Evolutionary conservation across 1,284 basidiomycete species (phyloP).

Genomic region (Puccinia triticina): DNA sequence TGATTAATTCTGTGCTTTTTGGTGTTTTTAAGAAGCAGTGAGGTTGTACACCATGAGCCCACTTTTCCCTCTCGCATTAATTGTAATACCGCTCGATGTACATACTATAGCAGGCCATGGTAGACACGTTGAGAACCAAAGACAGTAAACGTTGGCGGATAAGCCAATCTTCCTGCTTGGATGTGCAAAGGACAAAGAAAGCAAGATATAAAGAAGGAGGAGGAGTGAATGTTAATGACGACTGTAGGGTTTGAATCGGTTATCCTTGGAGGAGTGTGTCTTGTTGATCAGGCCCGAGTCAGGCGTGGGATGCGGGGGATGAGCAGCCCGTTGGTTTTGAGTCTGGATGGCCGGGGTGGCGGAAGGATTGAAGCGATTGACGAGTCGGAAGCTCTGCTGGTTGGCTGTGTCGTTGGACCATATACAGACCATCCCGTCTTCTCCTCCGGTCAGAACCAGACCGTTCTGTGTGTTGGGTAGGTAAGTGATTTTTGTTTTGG

Average conservation of each 20-base stretch:
- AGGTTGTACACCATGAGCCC: no score
- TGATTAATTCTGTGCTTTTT: no score
- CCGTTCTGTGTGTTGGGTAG: not conserved
- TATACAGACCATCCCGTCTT: constrained; percentile 40
- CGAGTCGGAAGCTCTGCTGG: not conserved
- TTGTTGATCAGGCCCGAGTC: constrained; percentile 2
- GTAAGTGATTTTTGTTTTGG: not conserved
- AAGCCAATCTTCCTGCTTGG: no score
- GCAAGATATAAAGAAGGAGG: no score
- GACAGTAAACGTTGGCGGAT: no score
- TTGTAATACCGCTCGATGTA: no score
- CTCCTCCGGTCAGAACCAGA: constrained; percentile 35
- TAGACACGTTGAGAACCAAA: no score
- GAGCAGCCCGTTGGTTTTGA: not conserved
- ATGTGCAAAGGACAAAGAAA: no score
- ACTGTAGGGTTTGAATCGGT: not conserved
- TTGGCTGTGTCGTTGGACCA: constrained; percentile 10
- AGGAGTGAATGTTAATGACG: not conserved
- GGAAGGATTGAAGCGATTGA: not conserved
- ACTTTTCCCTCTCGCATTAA: no score
- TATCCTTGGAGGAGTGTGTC: not conserved
- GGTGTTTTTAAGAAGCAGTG: no score
- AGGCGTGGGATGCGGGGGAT: not conserved
- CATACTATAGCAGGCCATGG: no score
- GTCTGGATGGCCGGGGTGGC: not conserved